A percentile compares a stretch with the other conserved stretches of the same genome.
Evolutionary conservation across 163 green algal species (phyloP).

Genomic region (Coccomyxa subellipsoidea): DNA sequence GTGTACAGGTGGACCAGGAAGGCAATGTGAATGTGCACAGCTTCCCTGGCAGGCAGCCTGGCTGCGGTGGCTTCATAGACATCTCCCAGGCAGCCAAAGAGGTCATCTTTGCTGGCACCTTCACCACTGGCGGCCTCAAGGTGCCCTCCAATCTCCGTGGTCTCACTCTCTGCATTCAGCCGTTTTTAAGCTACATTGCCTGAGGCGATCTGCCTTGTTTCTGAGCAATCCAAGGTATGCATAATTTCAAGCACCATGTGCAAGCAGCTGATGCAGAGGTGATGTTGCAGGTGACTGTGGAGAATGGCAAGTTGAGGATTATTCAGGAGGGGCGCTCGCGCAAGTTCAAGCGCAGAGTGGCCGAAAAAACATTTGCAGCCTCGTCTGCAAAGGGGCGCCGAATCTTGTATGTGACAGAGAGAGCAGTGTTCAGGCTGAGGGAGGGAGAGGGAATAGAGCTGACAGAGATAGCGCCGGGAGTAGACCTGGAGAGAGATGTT

Average conservation of each 20-base stretch:
- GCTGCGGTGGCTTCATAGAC: slow-evolving; percentile 60
- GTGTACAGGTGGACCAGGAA: slow-evolving; percentile 34
- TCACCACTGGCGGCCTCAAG: slow-evolving; percentile 50
- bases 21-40: slow-evolving; percentile 50
- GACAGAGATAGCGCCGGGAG: slow-evolving; percentile 43
- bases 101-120: slow-evolving; percentile 49
- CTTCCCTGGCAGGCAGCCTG: slow-evolving; percentile 37
- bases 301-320: slow-evolving; percentile 35
- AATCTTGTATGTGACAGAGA: slow-evolving; percentile 46
- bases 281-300: slow-evolving; percentile 33
- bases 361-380: slow-evolving; percentile 50
- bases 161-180: too few relatives aligned
- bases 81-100: slow-evolving; percentile 48
- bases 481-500: slow-evolving; percentile 43
- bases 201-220: too few relatives aligned
- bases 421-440: slow-evolving; percentile 46
- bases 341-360: slow-evolving; percentile 43
- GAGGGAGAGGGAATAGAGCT: slow-evolving; percentile 38
- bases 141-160: slow-evolving; percentile 6
- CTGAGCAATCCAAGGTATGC: too few relatives aligned
- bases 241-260: too few relatives aligned
- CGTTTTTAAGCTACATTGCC: too few relatives aligned
- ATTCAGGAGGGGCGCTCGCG: slow-evolving; percentile 32
- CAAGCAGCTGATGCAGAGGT: too few relatives aligned
- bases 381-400: slow-evolving; percentile 9